Base-by-base conservation (phyloP, 257 asterid genomes). In the Nicotiana tomentosiformis region DNA sequence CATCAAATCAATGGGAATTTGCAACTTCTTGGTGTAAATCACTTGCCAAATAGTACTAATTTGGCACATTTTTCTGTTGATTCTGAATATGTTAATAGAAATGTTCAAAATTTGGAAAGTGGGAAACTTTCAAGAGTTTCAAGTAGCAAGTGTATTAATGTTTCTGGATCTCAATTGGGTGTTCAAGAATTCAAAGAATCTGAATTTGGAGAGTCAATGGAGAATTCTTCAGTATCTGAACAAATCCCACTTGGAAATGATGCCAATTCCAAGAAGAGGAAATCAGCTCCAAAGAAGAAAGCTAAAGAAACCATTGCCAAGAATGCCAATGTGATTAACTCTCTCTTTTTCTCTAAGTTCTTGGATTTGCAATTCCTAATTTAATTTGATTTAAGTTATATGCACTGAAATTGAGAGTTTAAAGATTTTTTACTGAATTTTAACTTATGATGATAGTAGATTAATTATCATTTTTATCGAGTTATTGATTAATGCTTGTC, bases 191-290 rank as follows among this genome's bases (percentile, higher is more conserved):
- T 32, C 12, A 90, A 92, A 74, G 90, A 88, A 55, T 12, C 80
- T 18, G 94, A 89, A 80, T 65, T 89, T 33, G 87, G 85, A n/a
- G 94, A 92, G 80, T 93, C 96, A 15, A 85, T 89, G 87, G 97
- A 95, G 90, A 90, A 89, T 87, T 95, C 98, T 15, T 85, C 96
- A 11, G 86, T 92, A 61, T 89, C 96, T 43, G 93, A 92, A 37
- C 98, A 89, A 89, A 90, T 92, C 89, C 88, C 90, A 5, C 64
- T 57, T 83, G 88, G 84, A 10, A 84, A 72, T 84, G 90, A 85
- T 61, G 78, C 86, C 0, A 86, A 84, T 89, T 83, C 90, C 69
- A 91, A 94, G 81, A 95, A 95, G 89, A 90, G 98, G 84, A 95
- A 93, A 39, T 82, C 97, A 15, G 77, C 70, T 67, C 77, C 91